Percentiles rank a stretch among this genome's conserved stretches.
Evolutionary conservation across 805 yeast genomes (phyloP).

Genomic region (Yarrowia sp.): DNA sequence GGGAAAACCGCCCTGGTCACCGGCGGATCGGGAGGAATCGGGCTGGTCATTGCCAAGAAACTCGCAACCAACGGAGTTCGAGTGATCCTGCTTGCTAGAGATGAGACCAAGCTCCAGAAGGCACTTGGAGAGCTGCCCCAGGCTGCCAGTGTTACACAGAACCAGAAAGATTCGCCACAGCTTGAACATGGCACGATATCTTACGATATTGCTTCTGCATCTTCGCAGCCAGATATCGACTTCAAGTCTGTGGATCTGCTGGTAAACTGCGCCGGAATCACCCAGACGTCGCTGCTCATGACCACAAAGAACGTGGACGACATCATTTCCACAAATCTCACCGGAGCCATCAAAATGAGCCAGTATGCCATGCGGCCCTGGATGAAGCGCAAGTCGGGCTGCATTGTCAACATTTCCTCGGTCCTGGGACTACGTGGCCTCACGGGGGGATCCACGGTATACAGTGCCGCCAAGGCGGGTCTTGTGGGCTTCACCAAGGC

Average conservation of each 20-base stretch:
- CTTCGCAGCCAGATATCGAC: conserved; percentile 9
- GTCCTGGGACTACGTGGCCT: conserved; percentile 58
- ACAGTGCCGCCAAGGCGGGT: conserved; percentile 76
- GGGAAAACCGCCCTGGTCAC: conserved; percentile 53
- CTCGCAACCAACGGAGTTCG: conserved; percentile 61
- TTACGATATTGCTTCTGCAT: conserved; percentile 1
- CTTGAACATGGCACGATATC: conserved; percentile 3
- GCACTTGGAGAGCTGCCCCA: no score
- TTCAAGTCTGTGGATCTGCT: conserved; percentile 53
- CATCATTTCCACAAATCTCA: conserved; percentile 63
- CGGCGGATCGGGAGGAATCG: conserved; percentile 77
- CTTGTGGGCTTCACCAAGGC: conserved; percentile 65
- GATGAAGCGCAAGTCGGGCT: conserved; percentile 52
- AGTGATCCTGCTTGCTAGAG: conserved; percentile 60
- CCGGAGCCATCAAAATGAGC: conserved; percentile 66
- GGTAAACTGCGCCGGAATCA: conserved; percentile 64
- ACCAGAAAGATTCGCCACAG: background rate
- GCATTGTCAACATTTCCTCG: conserved; percentile 71
- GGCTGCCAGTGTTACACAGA: background rate
- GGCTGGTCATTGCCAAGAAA: conserved; percentile 60
- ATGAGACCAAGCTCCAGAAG: conserved; percentile 45
- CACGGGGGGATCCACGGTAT: conserved; percentile 66
- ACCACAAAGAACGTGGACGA: conserved; percentile 55
- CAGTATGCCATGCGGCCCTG: conserved; percentile 60
- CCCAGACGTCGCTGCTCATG: conserved; percentile 62